Base-by-base conservation (phyloP, 1,139 yeast genomes). In the Lodderomyces pseudojiufengensis region DNA sequence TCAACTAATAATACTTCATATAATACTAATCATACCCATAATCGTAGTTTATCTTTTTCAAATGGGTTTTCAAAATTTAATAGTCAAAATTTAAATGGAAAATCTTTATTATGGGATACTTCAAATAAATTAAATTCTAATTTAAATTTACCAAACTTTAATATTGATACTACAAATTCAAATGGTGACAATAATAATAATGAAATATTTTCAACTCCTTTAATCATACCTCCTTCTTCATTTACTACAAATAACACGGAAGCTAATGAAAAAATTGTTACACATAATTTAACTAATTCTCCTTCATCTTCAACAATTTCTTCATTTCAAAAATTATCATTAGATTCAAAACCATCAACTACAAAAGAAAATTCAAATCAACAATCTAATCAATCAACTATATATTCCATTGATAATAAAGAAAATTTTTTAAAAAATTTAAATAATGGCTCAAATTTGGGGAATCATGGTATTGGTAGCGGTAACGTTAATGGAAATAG, bases 141-240 rank as follows among this genome's bases (percentile, higher is more conserved):
- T 36, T 51, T 61, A 46, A 52, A 48, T 36, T 50, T 60, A 35
- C 66, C 65, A 13, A 54, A 41, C 33, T 60, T 61, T 49, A 49
- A 46, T 35, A 50, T 60, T 31, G 63, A 59, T 30, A 16, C n/a
- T n/a, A n/a, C n/a, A n/a, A n/a, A 25, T 22, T 7, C 5, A 18
- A 21, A 21, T 25, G 13, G n/a, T n/a, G 8, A 13, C 4, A 27
- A 6, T 8, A 13, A 18, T 28, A 21, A 22, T 23, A 39, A 41
- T 27, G 44, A 43, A 29, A 36, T 43, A 2, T 33, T 43, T 25
- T 43, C 45, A 11, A 35, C 48, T 21, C 46, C 47, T 11, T 41
- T 44, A 24, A 28, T 39, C 21, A 32, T 43, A 4, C 46, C 47
- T 7, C 16, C 35, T 21, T 9, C 27, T 22, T 20, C 18, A 21